Base-by-base conservation (phyloP, 805 yeast genomes). In the Yamadazyma phyllophila region DNA sequence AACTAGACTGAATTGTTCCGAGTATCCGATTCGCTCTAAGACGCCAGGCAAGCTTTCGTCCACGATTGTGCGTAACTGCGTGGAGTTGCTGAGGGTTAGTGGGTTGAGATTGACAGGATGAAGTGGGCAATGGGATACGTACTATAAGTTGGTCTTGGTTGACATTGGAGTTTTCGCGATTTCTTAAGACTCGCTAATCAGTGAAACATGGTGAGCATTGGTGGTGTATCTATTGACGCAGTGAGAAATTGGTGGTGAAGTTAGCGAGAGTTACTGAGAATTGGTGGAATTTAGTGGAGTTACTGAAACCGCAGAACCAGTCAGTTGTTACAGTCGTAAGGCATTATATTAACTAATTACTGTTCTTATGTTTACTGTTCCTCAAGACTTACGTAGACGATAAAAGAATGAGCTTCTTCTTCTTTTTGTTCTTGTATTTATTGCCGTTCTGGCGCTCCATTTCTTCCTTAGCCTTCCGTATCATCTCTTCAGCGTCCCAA, bases 401-500 rank as follows among this genome's bases (percentile, higher is more conserved):
- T 11, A 67, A 56, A 36, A 69, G 56, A 20, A 70, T 69, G 54
- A 58, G 57, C 59, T 72, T 63, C 56, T 67, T 76, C 62, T 77
- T 79, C 56, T 74, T 74, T 56, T 71, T 74, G 43, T 66, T 72
- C 16, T 65, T 61, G 35, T 59, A 62, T 6, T 60, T 67, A 10
- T 45, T 45, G 10, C 52, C 54, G 43, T 60, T 53, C 53, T 61
- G 51, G 33, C 55, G 56, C 36, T 58, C 60, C 61, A 74, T 76
- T 48, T 73, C 77, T 53, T 73, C 77, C 48, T 70, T 74, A 2
- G 81, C 82, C 52, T 70, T 71, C 20, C 77, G 63, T 16, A 83
- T 69, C 74, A 78, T 67, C 47, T 78, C 77, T 49, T 67, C 75
- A 7, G 75, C 75, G 36, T 77, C 82, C 57, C 72, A 69, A 33